phyloP scores from a whole-genome alignment of 129 eudicot species.

The Helianthus annuus region DNA sequence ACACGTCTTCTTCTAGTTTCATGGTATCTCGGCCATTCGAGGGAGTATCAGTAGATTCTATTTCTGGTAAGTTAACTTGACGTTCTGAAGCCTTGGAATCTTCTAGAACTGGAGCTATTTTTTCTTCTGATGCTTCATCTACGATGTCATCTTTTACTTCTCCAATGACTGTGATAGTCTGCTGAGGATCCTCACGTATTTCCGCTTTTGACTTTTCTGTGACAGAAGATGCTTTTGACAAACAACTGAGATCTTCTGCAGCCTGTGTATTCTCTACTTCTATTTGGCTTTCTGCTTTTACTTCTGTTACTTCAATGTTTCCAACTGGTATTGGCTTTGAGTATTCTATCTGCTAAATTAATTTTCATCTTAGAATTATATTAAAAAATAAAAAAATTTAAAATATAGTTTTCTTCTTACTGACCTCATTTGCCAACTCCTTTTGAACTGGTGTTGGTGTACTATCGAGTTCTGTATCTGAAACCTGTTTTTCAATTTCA shows the following conservation, averaged over 20 bases:
- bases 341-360: constrained; percentile 18
- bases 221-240: constrained; percentile 11
- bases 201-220: constrained; percentile 6
- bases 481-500: constrained; percentile 21
- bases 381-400: background rate
- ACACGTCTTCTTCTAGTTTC: background rate
- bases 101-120: constrained; percentile 7
- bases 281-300: constrained; percentile 17
- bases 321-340: constrained; percentile 6
- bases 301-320: constrained; percentile 23
- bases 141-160: constrained; percentile 9
- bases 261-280: constrained; percentile 7
- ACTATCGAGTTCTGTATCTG: constrained; percentile 25
- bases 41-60: constrained; percentile 7
- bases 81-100: constrained; percentile 5
- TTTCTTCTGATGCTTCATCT: constrained; percentile 7
- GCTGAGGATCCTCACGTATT: background rate
- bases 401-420: constrained; percentile 7
- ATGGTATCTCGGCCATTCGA: constrained; percentile 19
- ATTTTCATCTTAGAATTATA: constrained; percentile 11
- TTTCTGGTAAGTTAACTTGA: constrained; percentile 20
- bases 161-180: background rate
- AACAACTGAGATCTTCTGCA: constrained; percentile 22
- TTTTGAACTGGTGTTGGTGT: constrained; percentile 27
- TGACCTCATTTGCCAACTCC: constrained; percentile 28